A percentile compares a stretch with the other conserved stretches of the same genome.
Conservation (phyloP, 208 protist species). For the Wallacemonas rigidus region DNA sequence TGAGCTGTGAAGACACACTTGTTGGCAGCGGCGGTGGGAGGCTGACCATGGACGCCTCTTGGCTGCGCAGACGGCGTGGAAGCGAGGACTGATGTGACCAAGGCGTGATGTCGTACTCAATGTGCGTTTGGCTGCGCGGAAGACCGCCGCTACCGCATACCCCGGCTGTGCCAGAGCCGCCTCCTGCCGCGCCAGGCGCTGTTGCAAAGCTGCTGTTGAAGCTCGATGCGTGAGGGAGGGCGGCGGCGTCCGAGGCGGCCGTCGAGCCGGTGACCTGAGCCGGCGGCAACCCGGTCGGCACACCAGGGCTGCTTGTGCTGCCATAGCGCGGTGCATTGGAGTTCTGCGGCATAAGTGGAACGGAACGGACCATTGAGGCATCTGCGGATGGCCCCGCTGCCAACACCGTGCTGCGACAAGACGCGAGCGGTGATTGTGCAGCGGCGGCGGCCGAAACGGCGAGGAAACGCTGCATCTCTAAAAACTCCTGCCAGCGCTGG, state of each 20-base stretch:
- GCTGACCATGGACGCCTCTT: conserved; percentile 18
- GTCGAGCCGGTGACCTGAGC: neutral
- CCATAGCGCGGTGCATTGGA: neutral
- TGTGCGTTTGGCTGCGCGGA: conserved; percentile 26
- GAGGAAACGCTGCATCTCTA: conserved; percentile 32
- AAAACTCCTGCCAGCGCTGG: conserved; percentile 35
- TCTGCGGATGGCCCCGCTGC: neutral
- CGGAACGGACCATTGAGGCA: too few species aligned
- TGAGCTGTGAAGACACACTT: neutral
- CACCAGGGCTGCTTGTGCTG: conserved; percentile 1
- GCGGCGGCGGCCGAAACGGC: neutral
- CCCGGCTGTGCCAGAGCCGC: neutral
- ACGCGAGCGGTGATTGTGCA: neutral
- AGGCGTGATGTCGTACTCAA: conserved; percentile 48
- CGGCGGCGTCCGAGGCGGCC: neutral
- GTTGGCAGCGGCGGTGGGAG: neutral
- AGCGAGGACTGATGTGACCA: conserved; percentile 38
- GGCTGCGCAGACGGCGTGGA: conserved; percentile 38
- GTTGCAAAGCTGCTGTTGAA: conserved; percentile 16
- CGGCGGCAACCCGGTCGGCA: neutral
- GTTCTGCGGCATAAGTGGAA: neutral
- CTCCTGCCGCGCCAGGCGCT: neutral
- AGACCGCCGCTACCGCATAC: conserved; percentile 13
- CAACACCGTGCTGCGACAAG: neutral
- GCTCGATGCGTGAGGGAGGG: neutral